phyloP scores from a whole-genome alignment of 768 basidiomycete species.

The Termitomyces bulborhizus region DNA sequence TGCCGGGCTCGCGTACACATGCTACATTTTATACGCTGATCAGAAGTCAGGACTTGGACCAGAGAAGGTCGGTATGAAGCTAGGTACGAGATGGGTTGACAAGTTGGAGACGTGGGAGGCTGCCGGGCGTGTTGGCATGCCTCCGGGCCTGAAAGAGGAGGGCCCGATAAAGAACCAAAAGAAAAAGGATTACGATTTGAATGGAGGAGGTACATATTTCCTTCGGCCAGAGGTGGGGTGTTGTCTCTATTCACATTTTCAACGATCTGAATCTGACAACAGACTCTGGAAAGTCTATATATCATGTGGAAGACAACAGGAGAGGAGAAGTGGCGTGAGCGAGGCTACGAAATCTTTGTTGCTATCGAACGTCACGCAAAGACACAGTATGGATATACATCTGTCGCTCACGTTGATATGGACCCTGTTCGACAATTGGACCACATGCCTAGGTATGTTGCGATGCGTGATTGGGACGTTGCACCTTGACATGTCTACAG shows the following conservation, averaged over 20 bases:
- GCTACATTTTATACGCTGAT: conserved; percentile 64
- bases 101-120: conserved; percentile 39
- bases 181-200: conserved; percentile 46
- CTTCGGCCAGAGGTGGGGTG: conserved; percentile 61
- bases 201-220: conserved; percentile 34
- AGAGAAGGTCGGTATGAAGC: conserved; percentile 41
- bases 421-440: conserved; percentile 32
- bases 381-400: conserved; percentile 54
- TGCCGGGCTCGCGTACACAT: conserved; percentile 62
- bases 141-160: conserved; percentile 42
- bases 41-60: conserved; percentile 60
- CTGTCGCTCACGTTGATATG: conserved; percentile 40
- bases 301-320: conserved; percentile 64
- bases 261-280: neutral
- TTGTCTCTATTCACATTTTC: neutral
- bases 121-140: conserved; percentile 28
- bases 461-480: neutral
- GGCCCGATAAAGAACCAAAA: conserved; percentile 15
- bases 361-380: conserved; percentile 52
- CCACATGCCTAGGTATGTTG: conserved; percentile 65
- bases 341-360: conserved; percentile 64
- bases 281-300: conserved; percentile 73
- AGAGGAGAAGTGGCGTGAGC: conserved; percentile 62
- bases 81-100: conserved; percentile 39
- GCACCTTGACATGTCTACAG: conserved; percentile 14